Percentiles rank a stretch among this genome's conserved stretches.
Conservation (phyloP, 1,284 basidiomycete genomes). For the Heterobasidion annosum region DNA sequence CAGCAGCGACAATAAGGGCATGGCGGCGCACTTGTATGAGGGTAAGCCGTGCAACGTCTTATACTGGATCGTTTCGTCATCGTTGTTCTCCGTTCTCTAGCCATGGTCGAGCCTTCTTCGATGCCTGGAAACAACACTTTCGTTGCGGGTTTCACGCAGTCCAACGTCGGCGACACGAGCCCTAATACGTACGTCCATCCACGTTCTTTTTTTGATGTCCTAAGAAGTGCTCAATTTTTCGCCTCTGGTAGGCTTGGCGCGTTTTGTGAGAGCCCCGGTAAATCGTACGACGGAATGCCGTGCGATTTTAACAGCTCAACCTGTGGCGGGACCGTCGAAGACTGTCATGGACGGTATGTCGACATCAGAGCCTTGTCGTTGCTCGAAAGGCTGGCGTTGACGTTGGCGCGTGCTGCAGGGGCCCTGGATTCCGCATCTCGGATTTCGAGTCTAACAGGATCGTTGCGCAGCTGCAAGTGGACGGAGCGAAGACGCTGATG, state of each 20-base stretch:
- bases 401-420: constrained; percentile 28
- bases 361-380: background rate
- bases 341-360: constrained; percentile 63
- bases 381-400: background rate
- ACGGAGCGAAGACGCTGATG: constrained; percentile 59
- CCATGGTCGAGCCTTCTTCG: constrained; percentile 48
- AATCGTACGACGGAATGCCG: constrained; percentile 53
- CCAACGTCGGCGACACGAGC: constrained; percentile 74
- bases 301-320: constrained; percentile 66
- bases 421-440: constrained; percentile 63
- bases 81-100: constrained; percentile 20
- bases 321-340: constrained; percentile 57
- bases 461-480: constrained; percentile 59
- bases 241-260: constrained; percentile 44
- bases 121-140: constrained; percentile 66
- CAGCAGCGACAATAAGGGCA: constrained; percentile 74
- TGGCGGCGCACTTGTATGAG: constrained; percentile 75
- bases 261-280: constrained; percentile 68
- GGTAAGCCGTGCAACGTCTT: constrained; percentile 23
- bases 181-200: constrained; percentile 57
- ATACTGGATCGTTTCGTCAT: background rate
- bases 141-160: constrained; percentile 69
- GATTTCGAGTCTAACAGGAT: constrained; percentile 67
- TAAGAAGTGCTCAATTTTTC: constrained; percentile 1
- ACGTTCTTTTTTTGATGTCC: background rate